Evolutionary conservation across 1,284 basidiomycete genomes (phyloP).

Genomic region (Heimioporus retisporus): DNA sequence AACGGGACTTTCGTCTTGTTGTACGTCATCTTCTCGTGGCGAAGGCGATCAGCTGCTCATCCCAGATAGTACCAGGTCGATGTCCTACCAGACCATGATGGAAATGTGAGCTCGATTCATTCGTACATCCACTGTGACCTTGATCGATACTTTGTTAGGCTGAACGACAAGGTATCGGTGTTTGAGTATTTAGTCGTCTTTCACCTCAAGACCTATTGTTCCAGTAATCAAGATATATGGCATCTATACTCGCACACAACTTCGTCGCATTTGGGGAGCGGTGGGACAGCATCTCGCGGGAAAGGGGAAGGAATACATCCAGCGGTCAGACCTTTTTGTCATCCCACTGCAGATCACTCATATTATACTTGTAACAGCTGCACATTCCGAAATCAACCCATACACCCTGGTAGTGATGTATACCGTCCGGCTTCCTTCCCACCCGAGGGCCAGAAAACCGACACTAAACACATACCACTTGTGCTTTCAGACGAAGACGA

Average conservation of each 20-base stretch:
- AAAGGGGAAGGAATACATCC: slow-evolving; percentile 65
- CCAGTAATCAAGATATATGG: slow-evolving; percentile 72
- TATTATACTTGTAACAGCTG: slow-evolving; percentile 47
- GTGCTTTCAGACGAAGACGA: slow-evolving; percentile 34
- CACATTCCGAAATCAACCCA: slow-evolving; percentile 53
- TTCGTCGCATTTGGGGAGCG: slow-evolving; percentile 68
- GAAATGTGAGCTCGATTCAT: slow-evolving; percentile 49
- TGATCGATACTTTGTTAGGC: slow-evolving; percentile 42
- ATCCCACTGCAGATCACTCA: not conserved
- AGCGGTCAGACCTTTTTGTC: slow-evolving; percentile 45
- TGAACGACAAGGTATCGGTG: slow-evolving; percentile 62
- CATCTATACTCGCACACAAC: slow-evolving; percentile 69
- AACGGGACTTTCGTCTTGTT: slow-evolving; percentile 67
- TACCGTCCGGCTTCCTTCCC: slow-evolving; percentile 57
- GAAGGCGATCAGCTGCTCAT: slow-evolving; percentile 1
- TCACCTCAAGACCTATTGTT: not conserved
- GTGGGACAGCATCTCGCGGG: slow-evolving; percentile 61
- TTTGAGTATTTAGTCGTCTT: not conserved
- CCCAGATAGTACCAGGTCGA: slow-evolving; percentile 70
- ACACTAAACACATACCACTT: slow-evolving; percentile 9
- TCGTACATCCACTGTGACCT: not conserved
- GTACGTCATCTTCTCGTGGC: slow-evolving; percentile 48
- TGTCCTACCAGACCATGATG: slow-evolving; percentile 62
- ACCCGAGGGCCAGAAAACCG: slow-evolving; percentile 22
- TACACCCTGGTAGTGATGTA: slow-evolving; percentile 52